phyloP scores from a whole-genome alignment of 2,329 filamentous ascomycete species.

The Talaromyces pinophilus region DNA sequence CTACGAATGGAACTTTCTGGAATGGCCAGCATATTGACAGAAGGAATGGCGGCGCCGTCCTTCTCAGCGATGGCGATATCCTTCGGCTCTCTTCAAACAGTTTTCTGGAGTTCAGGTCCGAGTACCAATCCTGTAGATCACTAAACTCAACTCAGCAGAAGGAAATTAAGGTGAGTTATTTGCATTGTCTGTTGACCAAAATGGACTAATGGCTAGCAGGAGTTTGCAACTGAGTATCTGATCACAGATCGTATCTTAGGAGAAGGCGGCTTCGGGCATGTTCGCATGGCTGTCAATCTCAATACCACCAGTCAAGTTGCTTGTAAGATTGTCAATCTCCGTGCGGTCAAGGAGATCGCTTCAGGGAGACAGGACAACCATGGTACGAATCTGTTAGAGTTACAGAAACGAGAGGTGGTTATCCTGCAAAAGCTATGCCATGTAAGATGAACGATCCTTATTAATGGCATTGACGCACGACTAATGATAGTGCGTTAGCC shows the following conservation, averaged over 20 bases:
- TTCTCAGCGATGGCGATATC: constrained; percentile 44
- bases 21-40: constrained; percentile 40
- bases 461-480: not conserved
- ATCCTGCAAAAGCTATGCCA: constrained; percentile 57
- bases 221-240: constrained; percentile 29
- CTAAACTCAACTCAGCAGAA: constrained; percentile 30
- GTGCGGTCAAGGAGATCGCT: constrained; percentile 21
- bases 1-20: constrained; percentile 45
- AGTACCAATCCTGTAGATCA: constrained; percentile 12
- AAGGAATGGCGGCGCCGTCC: constrained; percentile 34
- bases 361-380: not conserved
- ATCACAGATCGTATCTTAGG: constrained; percentile 46
- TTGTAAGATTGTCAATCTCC: constrained; percentile 49
- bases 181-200: too few species aligned
- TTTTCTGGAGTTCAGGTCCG: constrained; percentile 28
- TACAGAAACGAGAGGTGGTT: constrained; percentile 43
- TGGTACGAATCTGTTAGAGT: constrained; percentile 14
- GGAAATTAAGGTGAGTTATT: constrained; percentile 38
- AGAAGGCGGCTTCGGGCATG: constrained; percentile 45
- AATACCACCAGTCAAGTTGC: constrained; percentile 42
- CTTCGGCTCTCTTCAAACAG: constrained; percentile 32
- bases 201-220: not conserved
- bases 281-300: constrained; percentile 46
- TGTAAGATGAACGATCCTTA: constrained; percentile 37
- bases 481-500: constrained; percentile 43